A percentile compares a stretch with the other conserved stretches of the same genome.
Conservation (phyloP, 225 moss, liverwort and hornwort species). For the Physcomitrellopsis africana region DNA sequence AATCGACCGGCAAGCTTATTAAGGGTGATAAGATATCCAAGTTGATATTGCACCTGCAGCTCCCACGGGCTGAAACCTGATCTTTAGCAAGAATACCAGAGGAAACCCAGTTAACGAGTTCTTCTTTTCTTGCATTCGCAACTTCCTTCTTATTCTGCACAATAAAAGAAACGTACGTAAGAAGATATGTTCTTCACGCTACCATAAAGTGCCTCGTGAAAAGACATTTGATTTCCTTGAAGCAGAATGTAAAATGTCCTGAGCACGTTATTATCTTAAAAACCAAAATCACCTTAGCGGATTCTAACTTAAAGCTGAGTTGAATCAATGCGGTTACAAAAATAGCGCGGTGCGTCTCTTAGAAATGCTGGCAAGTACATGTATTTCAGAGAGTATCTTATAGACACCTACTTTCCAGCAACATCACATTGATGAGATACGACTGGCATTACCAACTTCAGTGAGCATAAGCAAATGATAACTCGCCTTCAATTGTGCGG, state of each 20-base stretch:
- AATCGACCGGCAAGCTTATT: not conserved
- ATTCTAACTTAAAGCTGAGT: not conserved
- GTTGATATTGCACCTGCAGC: constrained; percentile 44
- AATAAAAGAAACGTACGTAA: constrained; percentile 20
- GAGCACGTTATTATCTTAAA: not conserved
- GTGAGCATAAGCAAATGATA: constrained; percentile 24
- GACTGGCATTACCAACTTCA: constrained; percentile 13
- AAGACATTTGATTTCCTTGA: constrained; percentile 12
- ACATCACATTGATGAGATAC: constrained; percentile 17
- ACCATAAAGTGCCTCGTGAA: not conserved
- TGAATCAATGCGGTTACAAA: constrained; percentile 3
- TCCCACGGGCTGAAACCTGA: constrained; percentile 49
- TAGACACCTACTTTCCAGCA: constrained; percentile 3
- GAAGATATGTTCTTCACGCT: constrained; percentile 10
- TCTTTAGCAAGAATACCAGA: constrained; percentile 60
- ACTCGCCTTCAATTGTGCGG: constrained; percentile 70
- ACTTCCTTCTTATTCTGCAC: constrained; percentile 85
- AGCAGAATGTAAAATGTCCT: constrained; percentile 3
- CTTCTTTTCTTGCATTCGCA: constrained; percentile 74
- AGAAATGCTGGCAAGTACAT: not conserved
- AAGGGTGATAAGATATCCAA: not conserved
- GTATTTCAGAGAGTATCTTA: not conserved
- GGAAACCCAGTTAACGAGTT: constrained; percentile 66
- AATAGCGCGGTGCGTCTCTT: constrained; percentile 1
- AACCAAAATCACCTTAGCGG: not conserved